phyloP scores from a whole-genome alignment of 345 rosid species.

The Dovyalis caffra region DNA sequence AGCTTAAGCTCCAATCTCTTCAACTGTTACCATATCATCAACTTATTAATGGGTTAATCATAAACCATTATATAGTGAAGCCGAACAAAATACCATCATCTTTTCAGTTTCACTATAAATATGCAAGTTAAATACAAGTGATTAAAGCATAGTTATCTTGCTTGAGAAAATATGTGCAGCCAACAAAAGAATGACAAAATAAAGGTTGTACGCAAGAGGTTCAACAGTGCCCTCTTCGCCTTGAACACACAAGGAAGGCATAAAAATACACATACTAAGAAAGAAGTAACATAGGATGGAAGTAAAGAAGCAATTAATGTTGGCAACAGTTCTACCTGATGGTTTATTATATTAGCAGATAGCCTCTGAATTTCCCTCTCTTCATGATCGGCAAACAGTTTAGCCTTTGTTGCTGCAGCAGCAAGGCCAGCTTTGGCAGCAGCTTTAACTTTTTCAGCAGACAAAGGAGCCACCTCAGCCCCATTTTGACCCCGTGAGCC shows the following conservation, averaged over 20 bases:
- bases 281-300: no score
- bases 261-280: not conserved
- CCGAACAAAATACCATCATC: not conserved
- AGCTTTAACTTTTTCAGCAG: conserved; percentile 65
- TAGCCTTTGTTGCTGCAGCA: conserved; percentile 95
- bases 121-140: not conserved
- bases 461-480: conserved; percentile 43
- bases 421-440: conserved; percentile 90
- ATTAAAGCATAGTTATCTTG: not conserved
- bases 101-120: not conserved
- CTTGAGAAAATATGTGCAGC: not conserved
- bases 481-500: conserved; percentile 52
- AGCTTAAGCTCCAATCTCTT: conserved; percentile 95
- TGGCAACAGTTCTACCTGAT: conserved; percentile 54
- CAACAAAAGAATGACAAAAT: not conserved
- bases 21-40: conserved; percentile 43
- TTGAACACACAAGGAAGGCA: not conserved
- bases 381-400: conserved; percentile 97
- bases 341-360: conserved; percentile 90
- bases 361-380: conserved; percentile 98
- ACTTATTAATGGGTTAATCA: not conserved
- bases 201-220: not conserved
- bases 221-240: not conserved
- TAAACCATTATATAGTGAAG: not conserved
- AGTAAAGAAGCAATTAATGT: not conserved